Evolutionary conservation across 163 green algal genomes (phyloP).

Genomic region (Scenedesmus sp.): DNA sequence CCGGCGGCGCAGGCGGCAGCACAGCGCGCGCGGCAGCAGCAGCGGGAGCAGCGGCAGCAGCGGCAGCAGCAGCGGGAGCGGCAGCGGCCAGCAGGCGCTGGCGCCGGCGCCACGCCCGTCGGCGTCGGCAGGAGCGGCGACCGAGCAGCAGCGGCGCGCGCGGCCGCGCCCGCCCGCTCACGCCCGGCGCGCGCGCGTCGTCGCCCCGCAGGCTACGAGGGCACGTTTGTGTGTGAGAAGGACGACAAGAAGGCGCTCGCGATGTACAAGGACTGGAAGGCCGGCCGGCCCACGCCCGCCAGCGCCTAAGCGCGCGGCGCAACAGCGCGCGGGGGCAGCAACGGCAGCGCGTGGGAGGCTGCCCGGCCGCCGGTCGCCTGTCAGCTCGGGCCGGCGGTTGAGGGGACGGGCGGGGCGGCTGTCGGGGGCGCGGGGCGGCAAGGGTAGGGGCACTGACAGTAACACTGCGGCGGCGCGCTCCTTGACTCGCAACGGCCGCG

Average conservation of each 20-base stretch:
- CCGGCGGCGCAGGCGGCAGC: no score
- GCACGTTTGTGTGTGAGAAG: slow-evolving; percentile 69
- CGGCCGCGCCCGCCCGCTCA: background rate
- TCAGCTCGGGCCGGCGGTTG: no score
- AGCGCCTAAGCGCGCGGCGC: no score
- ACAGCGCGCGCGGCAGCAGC: background rate
- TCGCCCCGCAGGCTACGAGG: slow-evolving; percentile 59
- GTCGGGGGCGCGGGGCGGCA: background rate
- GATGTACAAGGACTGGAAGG: slow-evolving; percentile 73
- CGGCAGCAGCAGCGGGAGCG: background rate
- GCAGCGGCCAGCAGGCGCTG: background rate
- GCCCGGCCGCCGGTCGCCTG: no score
- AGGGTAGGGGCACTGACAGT: no score
- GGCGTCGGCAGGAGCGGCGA: background rate
- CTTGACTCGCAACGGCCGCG: no score
- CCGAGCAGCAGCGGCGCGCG: background rate
- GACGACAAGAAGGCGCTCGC: slow-evolving; percentile 69
- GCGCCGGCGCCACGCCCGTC: background rate
- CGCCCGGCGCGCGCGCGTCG: no score
- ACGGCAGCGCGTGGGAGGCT: no score
- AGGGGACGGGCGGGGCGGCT: background rate
- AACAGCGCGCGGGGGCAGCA: no score
- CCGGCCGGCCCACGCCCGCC: no score
- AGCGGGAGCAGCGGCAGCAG: background rate
- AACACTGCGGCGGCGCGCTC: no score